A percentile compares a stretch with the other conserved stretches of the same genome.
Evolutionary conservation across 768 basidiomycete species (phyloP).

Genomic region (Tremella yokohamensis): DNA sequence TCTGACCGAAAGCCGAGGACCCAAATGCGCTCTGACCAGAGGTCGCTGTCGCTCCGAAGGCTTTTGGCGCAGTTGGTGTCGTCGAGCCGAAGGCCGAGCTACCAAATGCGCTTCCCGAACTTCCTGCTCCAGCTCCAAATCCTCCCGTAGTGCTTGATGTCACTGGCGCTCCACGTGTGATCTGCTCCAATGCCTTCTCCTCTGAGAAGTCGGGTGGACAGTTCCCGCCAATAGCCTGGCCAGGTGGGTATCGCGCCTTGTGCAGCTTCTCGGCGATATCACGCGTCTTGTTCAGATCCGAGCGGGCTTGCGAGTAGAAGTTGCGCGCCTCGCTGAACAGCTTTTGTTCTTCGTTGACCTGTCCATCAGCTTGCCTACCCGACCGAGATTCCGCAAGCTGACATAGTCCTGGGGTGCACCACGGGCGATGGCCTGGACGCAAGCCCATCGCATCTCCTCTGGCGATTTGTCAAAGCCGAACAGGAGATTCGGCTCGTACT

Average conservation of each 20-base stretch:
- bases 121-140: slow-evolving; percentile 11
- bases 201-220: slow-evolving; percentile 33
- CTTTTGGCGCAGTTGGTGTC: slow-evolving; percentile 6
- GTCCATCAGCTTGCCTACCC: not conserved
- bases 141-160: not conserved
- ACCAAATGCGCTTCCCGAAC: slow-evolving; percentile 20
- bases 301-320: slow-evolving; percentile 25
- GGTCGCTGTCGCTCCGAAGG: slow-evolving; percentile 12
- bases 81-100: slow-evolving; percentile 17
- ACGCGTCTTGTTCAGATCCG: slow-evolving; percentile 22
- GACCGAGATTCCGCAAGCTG: slow-evolving; percentile 43
- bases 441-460: slow-evolving; percentile 73
- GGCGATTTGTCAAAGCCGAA: slow-evolving; percentile 66
- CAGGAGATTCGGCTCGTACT: slow-evolving; percentile 67
- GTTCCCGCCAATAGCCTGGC: slow-evolving; percentile 8
- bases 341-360: slow-evolving; percentile 32
- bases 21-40: slow-evolving; percentile 15
- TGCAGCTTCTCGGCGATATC: slow-evolving; percentile 37
- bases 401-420: slow-evolving; percentile 69
- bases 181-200: slow-evolving; percentile 21
- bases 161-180: not conserved
- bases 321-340: slow-evolving; percentile 23
- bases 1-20: slow-evolving; percentile 1
- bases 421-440: slow-evolving; percentile 58
- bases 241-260: slow-evolving; percentile 28